Evolutionary conservation across 345 rosid genomes (phyloP).

Genomic region (Laguncularia racemosa): DNA sequence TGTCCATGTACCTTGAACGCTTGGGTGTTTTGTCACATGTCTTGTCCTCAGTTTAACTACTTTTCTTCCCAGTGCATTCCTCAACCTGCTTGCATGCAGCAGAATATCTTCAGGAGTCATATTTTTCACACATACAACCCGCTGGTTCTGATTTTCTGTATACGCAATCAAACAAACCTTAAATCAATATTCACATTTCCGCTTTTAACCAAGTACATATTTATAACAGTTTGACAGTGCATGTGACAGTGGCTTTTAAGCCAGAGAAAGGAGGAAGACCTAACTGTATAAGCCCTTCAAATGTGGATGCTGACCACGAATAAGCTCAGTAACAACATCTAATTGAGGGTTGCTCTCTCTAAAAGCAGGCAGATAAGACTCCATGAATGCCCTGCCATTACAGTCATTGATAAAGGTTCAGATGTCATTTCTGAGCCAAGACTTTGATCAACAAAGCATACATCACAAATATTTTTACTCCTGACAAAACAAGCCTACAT

Average conservation of each 20-base stretch:
- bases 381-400: constrained; percentile 70
- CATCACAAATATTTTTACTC: no score
- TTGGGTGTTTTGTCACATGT: constrained; percentile 69
- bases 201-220: not conserved
- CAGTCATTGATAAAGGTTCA: not conserved
- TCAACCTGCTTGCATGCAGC: constrained; percentile 56
- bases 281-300: constrained; percentile 80
- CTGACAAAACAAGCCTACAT: no score
- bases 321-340: constrained; percentile 62
- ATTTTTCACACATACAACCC: constrained; percentile 87
- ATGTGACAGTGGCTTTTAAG: not conserved
- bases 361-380: constrained; percentile 54
- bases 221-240: not conserved
- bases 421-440: not conserved
- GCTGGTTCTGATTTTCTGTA: constrained; percentile 64
- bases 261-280: constrained; percentile 4
- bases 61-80: constrained; percentile 76
- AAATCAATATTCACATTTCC: not conserved
- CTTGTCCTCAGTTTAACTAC: constrained; percentile 71
- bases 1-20: constrained; percentile 92
- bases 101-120: constrained; percentile 57
- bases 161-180: not conserved
- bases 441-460: no score
- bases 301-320: constrained; percentile 78
- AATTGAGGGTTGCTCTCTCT: constrained; percentile 71